Evolutionary conservation across 257 asterid genomes (phyloP).

Genomic region (Cinchona pubescens): DNA sequence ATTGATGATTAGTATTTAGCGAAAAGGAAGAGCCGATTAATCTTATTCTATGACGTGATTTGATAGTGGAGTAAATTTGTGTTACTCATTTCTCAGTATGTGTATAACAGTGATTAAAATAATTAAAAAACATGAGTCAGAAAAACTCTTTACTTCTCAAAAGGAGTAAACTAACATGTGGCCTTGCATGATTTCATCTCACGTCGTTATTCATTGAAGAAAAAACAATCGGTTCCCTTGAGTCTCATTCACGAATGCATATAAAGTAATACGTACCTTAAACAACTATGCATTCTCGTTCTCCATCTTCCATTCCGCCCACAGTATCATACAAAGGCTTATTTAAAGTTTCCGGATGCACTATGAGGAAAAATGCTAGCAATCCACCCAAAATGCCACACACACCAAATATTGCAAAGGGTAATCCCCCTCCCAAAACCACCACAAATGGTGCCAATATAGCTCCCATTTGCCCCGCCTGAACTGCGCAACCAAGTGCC

Average conservation of each 20-base stretch:
- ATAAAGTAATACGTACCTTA: too few relatives aligned
- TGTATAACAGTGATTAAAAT: too few relatives aligned
- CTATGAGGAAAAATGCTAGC: constrained; percentile 47
- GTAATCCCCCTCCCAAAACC: constrained; percentile 60
- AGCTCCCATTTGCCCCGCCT: constrained; percentile 87
- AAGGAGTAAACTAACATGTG: too few relatives aligned
- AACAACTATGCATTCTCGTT: constrained; percentile 14
- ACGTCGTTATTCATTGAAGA: neutral
- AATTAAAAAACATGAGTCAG: too few relatives aligned
- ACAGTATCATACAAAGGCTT: constrained; percentile 73
- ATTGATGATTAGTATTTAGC: too few relatives aligned
- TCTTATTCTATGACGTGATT: too few relatives aligned
- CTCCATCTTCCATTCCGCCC: constrained; percentile 69
- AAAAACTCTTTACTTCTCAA: too few relatives aligned
- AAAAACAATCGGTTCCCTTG: neutral
- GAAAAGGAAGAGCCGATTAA: too few relatives aligned
- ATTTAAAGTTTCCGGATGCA: constrained; percentile 84
- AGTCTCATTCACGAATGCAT: neutral
- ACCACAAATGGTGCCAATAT: constrained; percentile 72
- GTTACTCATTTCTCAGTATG: too few relatives aligned
- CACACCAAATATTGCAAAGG: constrained; percentile 62
- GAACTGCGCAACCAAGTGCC: constrained; percentile 81
- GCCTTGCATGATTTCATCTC: neutral
- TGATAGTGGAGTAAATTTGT: too few relatives aligned
- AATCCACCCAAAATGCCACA: constrained; percentile 73